Percentiles rank a stretch among this genome's conserved stretches.
Evolutionary conservation across 2,329 filamentous ascomycete genomes (phyloP).

Genomic region (Calonectria pseudoreteaudii): DNA sequence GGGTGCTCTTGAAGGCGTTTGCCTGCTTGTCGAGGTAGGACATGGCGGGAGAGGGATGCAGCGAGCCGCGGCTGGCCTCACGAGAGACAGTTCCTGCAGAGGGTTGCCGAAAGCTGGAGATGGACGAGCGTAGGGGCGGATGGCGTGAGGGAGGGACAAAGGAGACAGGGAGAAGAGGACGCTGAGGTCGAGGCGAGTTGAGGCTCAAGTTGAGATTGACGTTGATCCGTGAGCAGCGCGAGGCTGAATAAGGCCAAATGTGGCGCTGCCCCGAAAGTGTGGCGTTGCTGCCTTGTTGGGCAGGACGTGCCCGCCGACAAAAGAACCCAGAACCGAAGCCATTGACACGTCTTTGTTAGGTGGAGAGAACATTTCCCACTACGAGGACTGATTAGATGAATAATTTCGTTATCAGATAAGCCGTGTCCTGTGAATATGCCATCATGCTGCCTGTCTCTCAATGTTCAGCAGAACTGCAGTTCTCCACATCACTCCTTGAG

Average conservation of each 20-base stretch:
- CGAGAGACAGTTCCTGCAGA: slow-evolving; percentile 5
- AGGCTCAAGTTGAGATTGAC: slow-evolving; percentile 34
- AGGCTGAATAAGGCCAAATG: slow-evolving; percentile 37
- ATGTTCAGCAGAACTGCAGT: neutral
- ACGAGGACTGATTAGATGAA: neutral
- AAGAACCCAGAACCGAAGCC: neutral
- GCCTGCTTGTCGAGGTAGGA: slow-evolving; percentile 76
- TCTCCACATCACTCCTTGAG: neutral
- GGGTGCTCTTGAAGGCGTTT: slow-evolving; percentile 70
- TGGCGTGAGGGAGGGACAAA: neutral
- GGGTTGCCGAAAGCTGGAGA: neutral
- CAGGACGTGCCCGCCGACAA: neutral
- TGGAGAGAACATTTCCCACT: neutral
- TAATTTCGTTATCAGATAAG: neutral
- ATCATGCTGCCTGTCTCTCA: neutral
- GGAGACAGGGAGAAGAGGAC: slow-evolving; percentile 19
- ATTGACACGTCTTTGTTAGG: neutral
- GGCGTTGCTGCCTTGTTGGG: neutral
- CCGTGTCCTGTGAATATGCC: neutral
- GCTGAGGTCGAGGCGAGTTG: slow-evolving; percentile 13
- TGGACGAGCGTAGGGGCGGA: neutral
- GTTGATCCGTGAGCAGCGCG: slow-evolving; percentile 37
- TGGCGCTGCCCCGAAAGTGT: slow-evolving; percentile 24
- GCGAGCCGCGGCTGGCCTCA: slow-evolving; percentile 27
- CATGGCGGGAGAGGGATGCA: slow-evolving; percentile 55